Percentiles rank a stretch among this genome's conserved stretches.
These are phyloP conservation scores for Psilocybe cubensis DNA, from an alignment of 768 basidiomycete species.

Conservation along the genomic window DNA sequence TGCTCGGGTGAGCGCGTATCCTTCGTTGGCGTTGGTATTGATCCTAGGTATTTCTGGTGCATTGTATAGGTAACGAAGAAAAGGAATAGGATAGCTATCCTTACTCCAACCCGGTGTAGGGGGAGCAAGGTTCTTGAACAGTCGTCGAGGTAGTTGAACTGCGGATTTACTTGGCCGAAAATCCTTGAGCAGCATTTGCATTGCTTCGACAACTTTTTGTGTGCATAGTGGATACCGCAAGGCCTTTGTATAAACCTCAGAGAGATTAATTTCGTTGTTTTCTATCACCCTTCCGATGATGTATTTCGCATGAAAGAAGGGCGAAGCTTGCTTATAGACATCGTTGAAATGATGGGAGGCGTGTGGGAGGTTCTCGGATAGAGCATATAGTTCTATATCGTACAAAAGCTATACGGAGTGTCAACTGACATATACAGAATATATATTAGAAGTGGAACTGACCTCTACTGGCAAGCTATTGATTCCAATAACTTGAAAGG, in stretches of 20 bases:
- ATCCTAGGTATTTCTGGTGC: constrained; percentile 43
- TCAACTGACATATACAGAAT: background rate
- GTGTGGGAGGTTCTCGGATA: constrained; percentile 65
- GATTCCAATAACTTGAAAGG: constrained; percentile 17
- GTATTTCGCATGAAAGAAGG: constrained; percentile 69
- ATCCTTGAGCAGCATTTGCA: constrained; percentile 34
- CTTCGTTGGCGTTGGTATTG: constrained; percentile 68
- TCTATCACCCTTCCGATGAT: constrained; percentile 42
- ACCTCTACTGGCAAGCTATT: constrained; percentile 49
- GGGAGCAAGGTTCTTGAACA: constrained; percentile 60
- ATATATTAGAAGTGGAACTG: constrained; percentile 3
- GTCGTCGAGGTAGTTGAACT: constrained; percentile 60
- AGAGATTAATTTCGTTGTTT: constrained; percentile 17
- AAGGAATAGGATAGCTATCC: constrained; percentile 61
- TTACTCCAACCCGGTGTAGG: constrained; percentile 44
- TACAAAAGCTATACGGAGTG: constrained; percentile 64
- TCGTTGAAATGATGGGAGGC: constrained; percentile 55
- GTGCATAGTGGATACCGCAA: constrained; percentile 69
- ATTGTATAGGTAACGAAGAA: constrained; percentile 60
- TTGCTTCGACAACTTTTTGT: constrained; percentile 48
- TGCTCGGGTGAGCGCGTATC: constrained; percentile 83
- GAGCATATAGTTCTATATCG: constrained; percentile 73
- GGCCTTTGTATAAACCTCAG: constrained; percentile 45
- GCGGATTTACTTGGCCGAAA: constrained; percentile 2
- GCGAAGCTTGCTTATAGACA: constrained; percentile 58